Percentiles rank a stretch among this genome's conserved stretches.
Conservation (phyloP, 2,329 filamentous ascomycete genomes). For the Fusarium poae region DNA sequence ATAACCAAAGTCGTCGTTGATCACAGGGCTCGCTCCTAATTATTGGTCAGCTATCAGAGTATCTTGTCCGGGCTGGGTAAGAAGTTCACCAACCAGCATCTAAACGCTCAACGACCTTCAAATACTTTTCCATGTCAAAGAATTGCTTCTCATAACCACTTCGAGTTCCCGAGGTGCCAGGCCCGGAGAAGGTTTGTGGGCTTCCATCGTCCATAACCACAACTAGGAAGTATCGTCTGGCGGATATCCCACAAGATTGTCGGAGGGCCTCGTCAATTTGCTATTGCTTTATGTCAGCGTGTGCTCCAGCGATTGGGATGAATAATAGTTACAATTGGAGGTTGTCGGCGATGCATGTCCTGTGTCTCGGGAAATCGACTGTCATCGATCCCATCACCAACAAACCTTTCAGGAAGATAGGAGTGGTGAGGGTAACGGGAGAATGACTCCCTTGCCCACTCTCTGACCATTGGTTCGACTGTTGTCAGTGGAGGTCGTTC, state of each 20-base stretch:
- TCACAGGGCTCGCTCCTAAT: conserved; percentile 52
- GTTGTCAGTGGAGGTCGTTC: conserved; percentile 1
- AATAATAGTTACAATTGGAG: conserved; percentile 54
- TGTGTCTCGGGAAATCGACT: conserved; percentile 53
- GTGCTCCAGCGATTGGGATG: not conserved
- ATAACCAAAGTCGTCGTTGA: conserved; percentile 52
- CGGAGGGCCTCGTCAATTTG: conserved; percentile 65
- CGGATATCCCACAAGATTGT: conserved; percentile 65
- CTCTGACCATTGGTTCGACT: conserved; percentile 56
- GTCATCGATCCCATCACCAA: conserved; percentile 50
- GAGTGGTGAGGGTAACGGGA: conserved; percentile 55
- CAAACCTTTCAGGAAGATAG: conserved; percentile 51
- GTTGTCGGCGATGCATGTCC: conserved; percentile 54
- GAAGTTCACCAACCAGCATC: conserved; percentile 55
- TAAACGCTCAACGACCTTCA: conserved; percentile 55
- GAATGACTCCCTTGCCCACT: conserved; percentile 57
- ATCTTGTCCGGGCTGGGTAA: not conserved
- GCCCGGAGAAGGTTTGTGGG: conserved; percentile 61
- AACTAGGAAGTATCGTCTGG: conserved; percentile 66
- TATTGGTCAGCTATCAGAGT: conserved; percentile 21
- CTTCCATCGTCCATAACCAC: conserved; percentile 63
- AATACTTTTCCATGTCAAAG: conserved; percentile 61
- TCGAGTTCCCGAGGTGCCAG: conserved; percentile 54
- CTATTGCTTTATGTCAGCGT: conserved; percentile 51
- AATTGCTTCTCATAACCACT: conserved; percentile 59